Evolutionary conservation across 257 asterid genomes (phyloP).

Genomic region (Pogostemon cablin): DNA sequence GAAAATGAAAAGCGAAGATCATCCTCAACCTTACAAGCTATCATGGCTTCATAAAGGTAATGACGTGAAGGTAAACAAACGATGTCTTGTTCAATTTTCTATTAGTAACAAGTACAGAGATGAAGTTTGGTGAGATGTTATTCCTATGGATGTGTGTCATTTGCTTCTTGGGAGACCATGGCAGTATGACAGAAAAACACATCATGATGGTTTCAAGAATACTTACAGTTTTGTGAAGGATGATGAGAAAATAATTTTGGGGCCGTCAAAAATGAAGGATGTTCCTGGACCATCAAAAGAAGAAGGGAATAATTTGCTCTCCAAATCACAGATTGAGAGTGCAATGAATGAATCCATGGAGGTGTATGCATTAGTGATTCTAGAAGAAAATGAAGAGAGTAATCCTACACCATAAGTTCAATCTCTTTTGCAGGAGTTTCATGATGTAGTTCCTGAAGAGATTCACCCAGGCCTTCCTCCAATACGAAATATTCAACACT

Average conservation of each 20-base stretch:
- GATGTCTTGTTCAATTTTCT: slow-evolving; percentile 29
- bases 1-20: not conserved
- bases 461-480: slow-evolving; percentile 17
- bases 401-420: not conserved
- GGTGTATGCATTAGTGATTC: not conserved
- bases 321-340: not conserved
- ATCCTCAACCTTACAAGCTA: slow-evolving; percentile 24
- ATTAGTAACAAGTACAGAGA: slow-evolving; percentile 21
- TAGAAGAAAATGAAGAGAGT: not conserved
- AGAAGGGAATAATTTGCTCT: not conserved
- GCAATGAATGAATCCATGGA: not conserved
- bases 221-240: too few species aligned
- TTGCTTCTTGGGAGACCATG: not conserved
- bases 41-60: slow-evolving; percentile 8
- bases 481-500: slow-evolving; percentile 7
- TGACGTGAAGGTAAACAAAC: slow-evolving; percentile 22
- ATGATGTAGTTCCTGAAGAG: slow-evolving; percentile 7
- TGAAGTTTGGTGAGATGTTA: slow-evolving; percentile 30
- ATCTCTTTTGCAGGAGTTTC: not conserved
- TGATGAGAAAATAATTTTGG: not conserved
- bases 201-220: too few species aligned
- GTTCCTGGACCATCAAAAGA: not conserved
- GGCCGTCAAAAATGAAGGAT: not conserved
- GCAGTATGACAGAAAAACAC: too few species aligned
- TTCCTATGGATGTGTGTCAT: slow-evolving; percentile 32